These are phyloP conservation scores for Pulveroboletus sp. DNA, from an alignment of 1,284 basidiomycete species.

Conservation along the genomic window DNA sequence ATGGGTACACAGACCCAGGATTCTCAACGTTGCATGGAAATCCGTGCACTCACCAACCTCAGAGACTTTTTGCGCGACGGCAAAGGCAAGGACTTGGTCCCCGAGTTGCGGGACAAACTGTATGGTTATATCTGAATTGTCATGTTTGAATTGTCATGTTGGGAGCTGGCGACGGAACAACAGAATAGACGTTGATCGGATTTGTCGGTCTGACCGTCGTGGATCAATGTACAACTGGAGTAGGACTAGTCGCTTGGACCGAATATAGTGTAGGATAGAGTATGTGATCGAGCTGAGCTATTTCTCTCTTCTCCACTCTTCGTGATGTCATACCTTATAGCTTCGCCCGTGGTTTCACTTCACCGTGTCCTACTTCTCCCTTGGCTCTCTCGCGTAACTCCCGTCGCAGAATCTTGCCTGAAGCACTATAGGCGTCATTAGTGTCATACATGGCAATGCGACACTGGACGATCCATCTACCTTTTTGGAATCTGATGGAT, in stretches of 20 bases:
- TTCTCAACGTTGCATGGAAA: slow-evolving; percentile 79
- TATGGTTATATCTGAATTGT: slow-evolving; percentile 8
- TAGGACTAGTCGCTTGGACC: too few species aligned
- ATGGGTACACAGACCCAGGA: slow-evolving; percentile 88
- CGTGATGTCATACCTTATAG: neutral
- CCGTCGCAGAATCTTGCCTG: slow-evolving; percentile 69
- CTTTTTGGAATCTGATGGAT: slow-evolving; percentile 66
- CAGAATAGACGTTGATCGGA: neutral
- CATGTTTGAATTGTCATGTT: neutral
- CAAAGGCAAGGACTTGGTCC: slow-evolving; percentile 60
- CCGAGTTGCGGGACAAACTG: slow-evolving; percentile 47
- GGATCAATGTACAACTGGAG: too few species aligned
- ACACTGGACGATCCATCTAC: slow-evolving; percentile 31
- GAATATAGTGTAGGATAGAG: neutral
- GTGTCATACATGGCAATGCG: neutral
- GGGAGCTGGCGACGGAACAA: neutral
- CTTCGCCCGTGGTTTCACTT: slow-evolving; percentile 7
- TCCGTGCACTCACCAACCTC: slow-evolving; percentile 71
- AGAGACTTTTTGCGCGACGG: slow-evolving; percentile 63
- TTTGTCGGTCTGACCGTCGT: neutral
- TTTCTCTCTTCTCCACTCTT: too few species aligned
- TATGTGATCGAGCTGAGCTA: neutral
- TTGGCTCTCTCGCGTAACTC: slow-evolving; percentile 58
- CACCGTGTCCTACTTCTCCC: slow-evolving; percentile 38
- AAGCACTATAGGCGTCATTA: slow-evolving; percentile 41